Evolutionary conservation across 208 protist genomes (phyloP).

Genomic region (Wallacemonas sp.): DNA sequence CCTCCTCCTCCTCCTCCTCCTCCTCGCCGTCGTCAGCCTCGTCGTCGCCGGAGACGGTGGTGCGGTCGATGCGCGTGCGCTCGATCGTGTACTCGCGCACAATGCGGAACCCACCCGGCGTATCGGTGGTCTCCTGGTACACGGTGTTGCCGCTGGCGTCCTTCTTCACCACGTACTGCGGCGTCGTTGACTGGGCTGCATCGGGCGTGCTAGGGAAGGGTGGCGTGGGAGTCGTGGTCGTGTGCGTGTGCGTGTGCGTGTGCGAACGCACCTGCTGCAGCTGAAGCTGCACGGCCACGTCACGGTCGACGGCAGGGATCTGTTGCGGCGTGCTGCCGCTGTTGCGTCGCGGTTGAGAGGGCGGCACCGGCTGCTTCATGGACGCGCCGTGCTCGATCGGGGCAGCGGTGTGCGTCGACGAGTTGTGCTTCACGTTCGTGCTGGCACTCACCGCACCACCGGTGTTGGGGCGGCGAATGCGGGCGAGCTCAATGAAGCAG

Average conservation of each 20-base stretch:
- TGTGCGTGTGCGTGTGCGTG: not conserved
- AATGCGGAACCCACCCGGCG: slow-evolving; percentile 19
- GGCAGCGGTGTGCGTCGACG: too few species aligned
- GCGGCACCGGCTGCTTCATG: not conserved
- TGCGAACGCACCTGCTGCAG: not conserved
- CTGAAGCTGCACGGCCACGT: not conserved
- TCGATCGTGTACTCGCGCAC: slow-evolving; percentile 28
- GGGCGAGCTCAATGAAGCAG: slow-evolving; percentile 18
- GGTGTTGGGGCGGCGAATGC: not conserved
- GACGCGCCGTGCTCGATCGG: too few species aligned
- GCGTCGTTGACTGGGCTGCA: too few species aligned
- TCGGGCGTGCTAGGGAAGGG: not conserved
- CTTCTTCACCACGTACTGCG: slow-evolving; percentile 10
- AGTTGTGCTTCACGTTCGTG: too few species aligned
- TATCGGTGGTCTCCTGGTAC: slow-evolving; percentile 13
- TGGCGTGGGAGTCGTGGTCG: not conserved
- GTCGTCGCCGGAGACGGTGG: slow-evolving; percentile 7
- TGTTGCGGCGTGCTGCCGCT: not conserved
- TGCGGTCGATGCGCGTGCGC: slow-evolving; percentile 25
- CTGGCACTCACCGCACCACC: not conserved
- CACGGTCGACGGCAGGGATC: not conserved
- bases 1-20: slow-evolving; percentile 16
- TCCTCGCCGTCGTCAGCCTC: not conserved
- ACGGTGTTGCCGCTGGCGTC: slow-evolving; percentile 3
- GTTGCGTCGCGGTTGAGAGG: not conserved